phyloP scores from a whole-genome alignment of 2,329 filamentous ascomycete species.

The Talaromyces atroroseus region DNA sequence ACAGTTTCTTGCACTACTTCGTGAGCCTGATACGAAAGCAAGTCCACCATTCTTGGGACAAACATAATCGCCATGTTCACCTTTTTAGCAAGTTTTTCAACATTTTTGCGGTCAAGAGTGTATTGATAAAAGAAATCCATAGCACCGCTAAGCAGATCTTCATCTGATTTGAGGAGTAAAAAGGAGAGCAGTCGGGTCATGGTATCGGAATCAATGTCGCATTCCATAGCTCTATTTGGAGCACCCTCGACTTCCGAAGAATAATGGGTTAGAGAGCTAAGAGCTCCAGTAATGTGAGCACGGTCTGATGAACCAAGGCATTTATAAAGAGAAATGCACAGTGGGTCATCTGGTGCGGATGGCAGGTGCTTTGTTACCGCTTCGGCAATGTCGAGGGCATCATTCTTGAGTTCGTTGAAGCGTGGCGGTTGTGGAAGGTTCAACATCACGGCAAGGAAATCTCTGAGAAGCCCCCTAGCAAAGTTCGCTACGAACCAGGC shows the following conservation, averaged over 20 bases:
- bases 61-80: conserved; percentile 45
- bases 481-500: conserved; percentile 73
- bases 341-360: conserved; percentile 65
- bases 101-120: conserved; percentile 77
- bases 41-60: conserved; percentile 70
- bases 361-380: conserved; percentile 77
- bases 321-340: conserved; percentile 64
- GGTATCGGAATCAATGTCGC: conserved; percentile 56
- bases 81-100: conserved; percentile 51
- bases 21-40: conserved; percentile 70
- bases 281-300: conserved; percentile 70
- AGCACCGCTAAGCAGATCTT: conserved; percentile 80
- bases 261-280: conserved; percentile 79
- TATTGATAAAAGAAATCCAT: conserved; percentile 96
- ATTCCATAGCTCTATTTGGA: conserved; percentile 56
- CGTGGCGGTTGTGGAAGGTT: conserved; percentile 66
- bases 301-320: conserved; percentile 66
- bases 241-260: conserved; percentile 72
- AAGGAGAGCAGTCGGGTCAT: conserved; percentile 50
- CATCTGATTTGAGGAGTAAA: conserved; percentile 57
- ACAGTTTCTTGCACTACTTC: conserved; percentile 56
- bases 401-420: conserved; percentile 80
- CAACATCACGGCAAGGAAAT: conserved; percentile 76
- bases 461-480: conserved; percentile 59
- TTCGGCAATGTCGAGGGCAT: conserved; percentile 85